A percentile compares a stretch with the other conserved stretches of the same genome.
Evolutionary conservation across 2,329 filamentous ascomycete genomes (phyloP).

Genomic region (Pseudogymnoascus sp.): DNA sequence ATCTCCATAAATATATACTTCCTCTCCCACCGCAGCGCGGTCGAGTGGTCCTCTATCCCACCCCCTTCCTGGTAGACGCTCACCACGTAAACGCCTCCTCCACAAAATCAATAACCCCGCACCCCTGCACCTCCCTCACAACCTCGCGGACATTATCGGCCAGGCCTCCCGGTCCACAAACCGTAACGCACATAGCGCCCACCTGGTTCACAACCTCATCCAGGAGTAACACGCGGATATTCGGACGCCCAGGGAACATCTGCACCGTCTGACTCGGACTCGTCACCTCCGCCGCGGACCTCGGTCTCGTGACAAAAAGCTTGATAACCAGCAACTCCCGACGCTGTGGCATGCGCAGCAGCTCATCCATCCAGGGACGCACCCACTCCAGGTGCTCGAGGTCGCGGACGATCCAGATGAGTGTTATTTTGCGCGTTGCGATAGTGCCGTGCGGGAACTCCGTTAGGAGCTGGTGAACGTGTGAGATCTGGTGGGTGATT

Average conservation of each 20-base stretch:
- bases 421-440: slow-evolving; percentile 70
- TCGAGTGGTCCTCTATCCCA: not conserved
- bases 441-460: slow-evolving; percentile 62
- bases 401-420: slow-evolving; percentile 90
- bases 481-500: slow-evolving; percentile 90
- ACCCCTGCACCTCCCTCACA: slow-evolving; percentile 53
- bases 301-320: slow-evolving; percentile 83
- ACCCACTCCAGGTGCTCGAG: slow-evolving; percentile 90
- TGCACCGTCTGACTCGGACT: slow-evolving; percentile 72
- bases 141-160: slow-evolving; percentile 67
- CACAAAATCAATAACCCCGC: slow-evolving; percentile 59
- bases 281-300: slow-evolving; percentile 71
- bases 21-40: not conserved
- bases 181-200: slow-evolving; percentile 81
- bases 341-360: slow-evolving; percentile 71
- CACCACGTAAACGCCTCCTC: slow-evolving; percentile 63
- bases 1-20: not conserved
- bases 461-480: slow-evolving; percentile 66
- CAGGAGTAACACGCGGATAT: slow-evolving; percentile 67
- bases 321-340: slow-evolving; percentile 78
- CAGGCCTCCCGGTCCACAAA: slow-evolving; percentile 67
- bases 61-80: not conserved
- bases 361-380: slow-evolving; percentile 67
- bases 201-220: slow-evolving; percentile 75
- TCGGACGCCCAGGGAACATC: slow-evolving; percentile 85